Evolutionary conservation across 345 rosid species (phyloP).

Genomic region (Euphorbia peplus): DNA sequence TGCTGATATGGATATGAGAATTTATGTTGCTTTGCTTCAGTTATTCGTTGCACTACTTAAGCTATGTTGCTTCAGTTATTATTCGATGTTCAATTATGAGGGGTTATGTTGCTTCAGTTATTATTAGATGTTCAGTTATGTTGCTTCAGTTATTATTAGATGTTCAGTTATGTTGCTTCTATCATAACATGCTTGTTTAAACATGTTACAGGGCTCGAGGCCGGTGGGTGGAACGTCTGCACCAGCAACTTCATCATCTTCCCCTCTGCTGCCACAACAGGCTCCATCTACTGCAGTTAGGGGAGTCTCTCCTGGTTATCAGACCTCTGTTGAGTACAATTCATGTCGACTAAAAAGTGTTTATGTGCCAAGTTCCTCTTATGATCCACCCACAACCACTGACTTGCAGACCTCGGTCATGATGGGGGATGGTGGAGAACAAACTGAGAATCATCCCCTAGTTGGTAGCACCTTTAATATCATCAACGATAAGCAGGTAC

Average conservation of each 20-base stretch:
- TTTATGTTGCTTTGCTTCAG: too few relatives aligned
- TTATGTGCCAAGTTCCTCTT: slow-evolving; percentile 60
- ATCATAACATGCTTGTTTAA: background rate
- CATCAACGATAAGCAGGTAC: slow-evolving; percentile 73
- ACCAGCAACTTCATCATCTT: slow-evolving; percentile 49
- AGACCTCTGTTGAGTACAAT: slow-evolving; percentile 62
- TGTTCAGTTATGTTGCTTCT: slow-evolving; percentile 8
- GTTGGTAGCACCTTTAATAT: slow-evolving; percentile 46
- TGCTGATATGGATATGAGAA: background rate
- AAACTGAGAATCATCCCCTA: slow-evolving; percentile 42
- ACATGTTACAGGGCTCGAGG: slow-evolving; percentile 61
- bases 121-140: too few relatives aligned
- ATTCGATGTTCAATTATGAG: too few relatives aligned
- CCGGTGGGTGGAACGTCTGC: slow-evolving; percentile 58
- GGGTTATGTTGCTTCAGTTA: too few relatives aligned
- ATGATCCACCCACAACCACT: slow-evolving; percentile 47
- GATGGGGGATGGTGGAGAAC: slow-evolving; percentile 55
- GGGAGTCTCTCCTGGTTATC: slow-evolving; percentile 58
- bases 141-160: background rate
- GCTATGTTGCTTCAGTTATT: too few relatives aligned
- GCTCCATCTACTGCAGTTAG: slow-evolving; percentile 53
- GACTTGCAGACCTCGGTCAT: slow-evolving; percentile 51
- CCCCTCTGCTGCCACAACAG: slow-evolving; percentile 64
- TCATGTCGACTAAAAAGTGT: slow-evolving; percentile 72
- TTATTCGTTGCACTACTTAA: too few relatives aligned